These are phyloP conservation scores for Aureobasidium mangrovei DNA, from an alignment of 2,329 filamentous ascomycete species.

Conservation along the genomic window DNA sequence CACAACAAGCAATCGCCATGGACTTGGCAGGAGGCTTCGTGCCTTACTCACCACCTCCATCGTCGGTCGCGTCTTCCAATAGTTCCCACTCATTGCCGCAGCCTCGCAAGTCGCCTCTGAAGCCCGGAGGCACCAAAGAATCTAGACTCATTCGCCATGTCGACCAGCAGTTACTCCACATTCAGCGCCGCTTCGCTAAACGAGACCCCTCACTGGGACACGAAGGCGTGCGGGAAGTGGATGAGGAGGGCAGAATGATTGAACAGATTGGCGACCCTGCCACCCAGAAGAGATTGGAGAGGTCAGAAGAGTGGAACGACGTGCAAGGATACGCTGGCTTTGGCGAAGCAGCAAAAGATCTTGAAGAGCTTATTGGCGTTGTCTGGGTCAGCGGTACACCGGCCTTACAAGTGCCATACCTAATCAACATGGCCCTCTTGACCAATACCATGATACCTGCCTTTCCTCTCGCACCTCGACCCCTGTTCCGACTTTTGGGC, in stretches of 20 bases:
- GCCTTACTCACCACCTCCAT: slow-evolving; percentile 40
- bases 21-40: slow-evolving; percentile 11
- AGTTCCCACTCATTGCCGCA: slow-evolving; percentile 40
- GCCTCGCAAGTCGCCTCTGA: slow-evolving; percentile 44
- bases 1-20: slow-evolving; percentile 27
- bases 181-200: slow-evolving; percentile 46
- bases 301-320: slow-evolving; percentile 28
- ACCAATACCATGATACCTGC: slow-evolving; percentile 62
- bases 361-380: slow-evolving; percentile 67
- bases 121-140: slow-evolving; percentile 50
- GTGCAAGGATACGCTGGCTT: slow-evolving; percentile 52
- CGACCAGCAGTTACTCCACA: slow-evolving; percentile 43
- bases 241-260: slow-evolving; percentile 15
- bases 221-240: slow-evolving; percentile 14
- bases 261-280: slow-evolving; percentile 8
- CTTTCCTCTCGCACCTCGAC: slow-evolving; percentile 59
- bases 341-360: slow-evolving; percentile 61
- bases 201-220: slow-evolving; percentile 26
- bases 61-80: slow-evolving; percentile 34
- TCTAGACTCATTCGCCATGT: slow-evolving; percentile 49
- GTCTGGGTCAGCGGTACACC: slow-evolving; percentile 83
- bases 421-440: slow-evolving; percentile 68
- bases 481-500: slow-evolving; percentile 60
- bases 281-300: slow-evolving; percentile 16
- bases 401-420: slow-evolving; percentile 70